phyloP scores from a whole-genome alignment of 257 asterid genomes.

The Anisodus acutangulus region DNA sequence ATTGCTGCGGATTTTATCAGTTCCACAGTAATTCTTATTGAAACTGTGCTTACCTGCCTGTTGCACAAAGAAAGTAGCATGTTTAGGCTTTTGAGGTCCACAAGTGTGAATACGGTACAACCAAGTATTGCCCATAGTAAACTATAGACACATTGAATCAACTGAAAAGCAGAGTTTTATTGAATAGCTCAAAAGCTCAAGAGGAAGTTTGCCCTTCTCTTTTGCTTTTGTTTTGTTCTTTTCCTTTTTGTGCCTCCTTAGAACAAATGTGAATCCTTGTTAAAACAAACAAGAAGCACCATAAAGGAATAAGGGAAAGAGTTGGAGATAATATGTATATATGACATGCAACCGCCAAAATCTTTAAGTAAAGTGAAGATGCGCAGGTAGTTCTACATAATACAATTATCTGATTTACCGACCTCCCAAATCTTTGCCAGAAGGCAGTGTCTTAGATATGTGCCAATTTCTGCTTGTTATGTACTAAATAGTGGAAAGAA shows the following conservation, averaged over 20 bases:
- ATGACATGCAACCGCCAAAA: no score
- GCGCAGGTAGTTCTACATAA: not conserved
- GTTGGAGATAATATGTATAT: no score
- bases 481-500: not conserved
- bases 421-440: constrained; percentile 4
- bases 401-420: not conserved
- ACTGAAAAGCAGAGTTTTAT: not conserved
- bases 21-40: no score
- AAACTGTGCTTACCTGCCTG: no score
- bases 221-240: not conserved
- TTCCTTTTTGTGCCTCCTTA: not conserved
- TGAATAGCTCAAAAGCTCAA: not conserved
- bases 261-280: not conserved
- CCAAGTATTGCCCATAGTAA: not conserved
- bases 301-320: no score
- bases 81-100: not conserved
- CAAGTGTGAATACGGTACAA: not conserved
- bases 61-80: not conserved
- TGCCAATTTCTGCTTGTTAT: not conserved
- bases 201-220: not conserved
- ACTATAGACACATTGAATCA: constrained; percentile 5
- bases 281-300: not conserved
- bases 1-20: no score
- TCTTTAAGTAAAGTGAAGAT: not conserved
- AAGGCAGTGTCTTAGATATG: constrained; percentile 3